Percentiles rank a stretch among this genome's conserved stretches.
Conservation (phyloP, 768 basidiomycete species). For the Lactarius hengduanensis region DNA sequence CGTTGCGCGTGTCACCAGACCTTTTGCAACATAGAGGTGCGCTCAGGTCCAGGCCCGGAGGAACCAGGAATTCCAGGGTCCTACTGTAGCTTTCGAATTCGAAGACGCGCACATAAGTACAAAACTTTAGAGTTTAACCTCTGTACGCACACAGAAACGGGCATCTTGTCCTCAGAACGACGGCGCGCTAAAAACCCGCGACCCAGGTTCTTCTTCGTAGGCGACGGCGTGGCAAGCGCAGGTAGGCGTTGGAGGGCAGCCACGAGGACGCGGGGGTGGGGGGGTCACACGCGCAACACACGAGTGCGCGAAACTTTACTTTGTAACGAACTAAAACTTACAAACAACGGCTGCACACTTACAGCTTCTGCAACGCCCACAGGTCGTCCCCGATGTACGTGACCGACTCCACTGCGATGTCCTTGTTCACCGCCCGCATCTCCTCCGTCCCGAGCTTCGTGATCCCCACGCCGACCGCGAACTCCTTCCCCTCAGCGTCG, state of each 20-base stretch:
- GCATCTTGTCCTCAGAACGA: background rate
- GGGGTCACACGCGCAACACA: background rate
- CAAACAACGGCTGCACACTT: conserved; percentile 17
- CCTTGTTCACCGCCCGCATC: conserved; percentile 87
- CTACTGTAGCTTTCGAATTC: background rate
- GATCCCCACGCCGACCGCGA: conserved; percentile 83
- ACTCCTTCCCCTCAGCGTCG: conserved; percentile 93
- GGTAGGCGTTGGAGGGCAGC: background rate
- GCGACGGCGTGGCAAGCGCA: background rate
- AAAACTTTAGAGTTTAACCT: conserved; percentile 21
- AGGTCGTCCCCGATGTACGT: conserved; percentile 86
- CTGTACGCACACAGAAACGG: conserved; percentile 1
- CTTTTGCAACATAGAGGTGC: background rate
- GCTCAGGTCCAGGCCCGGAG: background rate
- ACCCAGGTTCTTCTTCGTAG: background rate
- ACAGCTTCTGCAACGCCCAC: conserved; percentile 69
- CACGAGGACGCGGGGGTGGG: background rate
- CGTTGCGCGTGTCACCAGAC: conserved; percentile 3
- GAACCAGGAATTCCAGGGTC: background rate
- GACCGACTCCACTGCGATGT: conserved; percentile 84
- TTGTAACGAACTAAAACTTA: background rate
- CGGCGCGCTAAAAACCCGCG: conserved; percentile 1
- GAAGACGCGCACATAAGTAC: background rate
- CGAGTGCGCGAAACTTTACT: background rate
- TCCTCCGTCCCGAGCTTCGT: conserved; percentile 84